phyloP scores from a whole-genome alignment of 2,329 filamentous ascomycete species.

The Nannizzia gypsea region DNA sequence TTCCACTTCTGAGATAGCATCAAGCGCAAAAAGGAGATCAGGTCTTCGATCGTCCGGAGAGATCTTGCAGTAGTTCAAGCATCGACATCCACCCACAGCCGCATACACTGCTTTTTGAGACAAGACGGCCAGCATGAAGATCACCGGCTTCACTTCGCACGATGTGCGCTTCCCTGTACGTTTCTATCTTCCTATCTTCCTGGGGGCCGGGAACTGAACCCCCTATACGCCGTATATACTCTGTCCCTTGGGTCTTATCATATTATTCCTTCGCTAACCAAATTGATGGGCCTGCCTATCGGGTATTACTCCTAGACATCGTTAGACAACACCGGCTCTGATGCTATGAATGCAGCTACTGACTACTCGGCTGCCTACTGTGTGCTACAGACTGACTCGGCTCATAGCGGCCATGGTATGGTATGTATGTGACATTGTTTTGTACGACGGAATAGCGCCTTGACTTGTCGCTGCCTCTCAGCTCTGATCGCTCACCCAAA shows the following conservation, averaged over 20 bases:
- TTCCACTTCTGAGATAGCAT: neutral
- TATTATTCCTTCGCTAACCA: neutral
- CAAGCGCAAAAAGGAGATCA: neutral
- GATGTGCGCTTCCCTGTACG: slow-evolving; percentile 61
- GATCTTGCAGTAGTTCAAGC: neutral
- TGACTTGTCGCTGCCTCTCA: too few species aligned
- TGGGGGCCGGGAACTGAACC: neutral
- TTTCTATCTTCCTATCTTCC: slow-evolving; percentile 9
- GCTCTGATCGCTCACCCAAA: neutral
- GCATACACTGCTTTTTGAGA: neutral
- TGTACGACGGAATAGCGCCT: too few species aligned
- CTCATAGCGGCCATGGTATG: slow-evolving; percentile 32
- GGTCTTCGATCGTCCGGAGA: neutral
- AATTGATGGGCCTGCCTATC: neutral
- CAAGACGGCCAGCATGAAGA: slow-evolving; percentile 40
- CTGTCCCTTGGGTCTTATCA: neutral
- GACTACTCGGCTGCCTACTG: slow-evolving; percentile 95
- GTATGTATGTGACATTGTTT: slow-evolving; percentile 17
- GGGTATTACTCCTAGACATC: slow-evolving; percentile 49
- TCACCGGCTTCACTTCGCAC: slow-evolving; percentile 58
- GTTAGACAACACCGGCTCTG: slow-evolving; percentile 87
- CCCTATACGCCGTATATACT: neutral
- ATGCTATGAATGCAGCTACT: slow-evolving; percentile 90
- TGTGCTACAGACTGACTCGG: slow-evolving; percentile 69
- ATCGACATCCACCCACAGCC: neutral